phyloP scores from a whole-genome alignment of 306 rosid species.

The Vigna trinervia region DNA sequence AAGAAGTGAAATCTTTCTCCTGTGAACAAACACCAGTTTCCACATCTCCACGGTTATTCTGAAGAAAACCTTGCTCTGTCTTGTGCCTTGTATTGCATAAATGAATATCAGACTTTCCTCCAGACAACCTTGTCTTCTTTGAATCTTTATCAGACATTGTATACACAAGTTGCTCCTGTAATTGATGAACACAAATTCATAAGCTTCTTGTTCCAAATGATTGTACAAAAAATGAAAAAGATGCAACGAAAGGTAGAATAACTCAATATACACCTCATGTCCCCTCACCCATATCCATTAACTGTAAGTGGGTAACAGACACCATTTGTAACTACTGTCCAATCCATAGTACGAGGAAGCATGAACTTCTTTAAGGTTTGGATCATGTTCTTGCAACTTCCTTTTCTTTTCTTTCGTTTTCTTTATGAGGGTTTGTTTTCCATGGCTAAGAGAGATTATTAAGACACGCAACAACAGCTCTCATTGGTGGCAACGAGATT shows the following conservation, averaged over 20 bases:
- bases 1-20: slow-evolving; percentile 50
- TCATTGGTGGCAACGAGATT: too few relatives aligned
- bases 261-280: not conserved
- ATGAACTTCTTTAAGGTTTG: not conserved
- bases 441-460: too few relatives aligned
- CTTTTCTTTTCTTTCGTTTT: too few relatives aligned
- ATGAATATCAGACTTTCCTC: slow-evolving; percentile 31
- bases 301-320: not conserved
- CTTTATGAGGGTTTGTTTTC: too few relatives aligned
- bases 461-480: too few relatives aligned
- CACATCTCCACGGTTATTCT: slow-evolving; percentile 34
- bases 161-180: slow-evolving; percentile 32
- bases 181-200: slow-evolving; percentile 2
- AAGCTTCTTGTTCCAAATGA: slow-evolving; percentile 14
- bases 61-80: slow-evolving; percentile 30
- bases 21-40: slow-evolving; percentile 44
- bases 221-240: not conserved
- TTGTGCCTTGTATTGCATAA: not conserved
- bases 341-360: slow-evolving; percentile 1
- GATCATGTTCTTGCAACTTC: not conserved
- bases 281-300: not conserved
- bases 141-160: slow-evolving; percentile 33
- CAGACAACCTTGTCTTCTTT: slow-evolving; percentile 20
- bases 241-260: not conserved
- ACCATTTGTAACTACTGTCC: not conserved